A percentile compares a stretch with the other conserved stretches of the same genome.
phyloP scores from a whole-genome alignment of 164 flowering plant genomes.

The Magnolia sinica region DNA sequence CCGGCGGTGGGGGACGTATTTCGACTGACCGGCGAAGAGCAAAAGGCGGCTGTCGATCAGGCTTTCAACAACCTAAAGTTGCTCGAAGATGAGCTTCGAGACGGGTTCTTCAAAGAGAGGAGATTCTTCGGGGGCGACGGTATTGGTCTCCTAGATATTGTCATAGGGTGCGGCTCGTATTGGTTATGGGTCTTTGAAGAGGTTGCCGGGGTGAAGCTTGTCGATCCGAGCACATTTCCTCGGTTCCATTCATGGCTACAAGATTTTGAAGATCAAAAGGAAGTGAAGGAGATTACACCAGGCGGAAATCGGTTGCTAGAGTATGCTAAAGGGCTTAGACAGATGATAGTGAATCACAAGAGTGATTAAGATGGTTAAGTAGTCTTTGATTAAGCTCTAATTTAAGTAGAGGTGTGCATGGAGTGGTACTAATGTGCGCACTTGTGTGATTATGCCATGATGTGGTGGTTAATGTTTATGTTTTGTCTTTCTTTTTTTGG shows the following conservation, averaged over 20 bases:
- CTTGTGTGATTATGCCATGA: no score
- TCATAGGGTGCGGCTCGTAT: conserved; percentile 26
- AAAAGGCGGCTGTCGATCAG: conserved; percentile 17
- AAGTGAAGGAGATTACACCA: conserved; percentile 23
- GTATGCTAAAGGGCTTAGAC: conserved; percentile 21
- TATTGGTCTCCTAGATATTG: conserved; percentile 23
- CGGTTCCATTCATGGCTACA: conserved; percentile 23
- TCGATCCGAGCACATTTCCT: conserved; percentile 17
- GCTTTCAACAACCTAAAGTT: conserved; percentile 11
- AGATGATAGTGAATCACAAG: conserved; percentile 9
- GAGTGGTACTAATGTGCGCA: no score
- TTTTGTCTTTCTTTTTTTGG: no score
- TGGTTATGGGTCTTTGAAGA: conserved; percentile 31
- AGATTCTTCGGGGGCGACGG: conserved; percentile 25
- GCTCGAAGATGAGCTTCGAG: conserved; percentile 19
- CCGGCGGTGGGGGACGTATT: conserved; percentile 26
- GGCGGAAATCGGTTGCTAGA: conserved; percentile 18
- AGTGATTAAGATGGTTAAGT: no score
- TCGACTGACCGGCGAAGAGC: conserved; percentile 17
- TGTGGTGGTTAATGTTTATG: no score
- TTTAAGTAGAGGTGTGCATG: no score
- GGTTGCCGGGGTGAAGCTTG: conserved; percentile 19
- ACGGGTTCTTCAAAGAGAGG: conserved; percentile 24
- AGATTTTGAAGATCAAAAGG: conserved; percentile 19
- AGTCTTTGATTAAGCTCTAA: no score